These are phyloP conservation scores for Arthroderma sp. DNA, from an alignment of 2,329 filamentous ascomycete species.

Conservation along the genomic window DNA sequence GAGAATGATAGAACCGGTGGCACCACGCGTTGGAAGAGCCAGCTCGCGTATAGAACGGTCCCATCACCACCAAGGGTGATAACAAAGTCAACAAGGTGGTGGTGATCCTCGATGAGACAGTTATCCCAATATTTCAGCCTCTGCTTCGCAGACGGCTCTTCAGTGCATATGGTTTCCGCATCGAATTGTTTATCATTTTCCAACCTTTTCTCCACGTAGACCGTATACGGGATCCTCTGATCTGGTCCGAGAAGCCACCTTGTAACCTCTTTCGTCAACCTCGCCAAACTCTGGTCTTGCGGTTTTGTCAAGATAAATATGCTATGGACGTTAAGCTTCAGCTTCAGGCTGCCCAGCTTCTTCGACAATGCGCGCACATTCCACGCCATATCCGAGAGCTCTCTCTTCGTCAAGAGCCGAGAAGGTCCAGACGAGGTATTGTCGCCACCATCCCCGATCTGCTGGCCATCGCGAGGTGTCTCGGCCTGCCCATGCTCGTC, in stretches of 20 bases:
- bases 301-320: slow-evolving; percentile 86
- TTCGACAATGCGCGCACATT: slow-evolving; percentile 84
- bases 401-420: slow-evolving; percentile 83
- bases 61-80: slow-evolving; percentile 88
- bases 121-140: slow-evolving; percentile 75
- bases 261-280: slow-evolving; percentile 62
- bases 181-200: slow-evolving; percentile 62
- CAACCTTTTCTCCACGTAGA: slow-evolving; percentile 71
- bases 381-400: slow-evolving; percentile 94
- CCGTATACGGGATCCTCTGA: slow-evolving; percentile 54
- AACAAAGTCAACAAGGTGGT: slow-evolving; percentile 86
- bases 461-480: not conserved
- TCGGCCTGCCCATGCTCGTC: not conserved
- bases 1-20: slow-evolving; percentile 88
- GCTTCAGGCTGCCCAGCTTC: slow-evolving; percentile 66
- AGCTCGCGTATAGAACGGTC: slow-evolving; percentile 92
- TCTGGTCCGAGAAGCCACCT: slow-evolving; percentile 69
- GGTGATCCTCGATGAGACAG: slow-evolving; percentile 61
- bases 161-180: slow-evolving; percentile 52
- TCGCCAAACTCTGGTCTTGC: slow-evolving; percentile 70
- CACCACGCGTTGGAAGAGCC: slow-evolving; percentile 91
- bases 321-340: slow-evolving; percentile 68
- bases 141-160: slow-evolving; percentile 42
- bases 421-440: slow-evolving; percentile 41
- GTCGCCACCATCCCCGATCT: not conserved